Conservation (phyloP, 1,284 basidiomycete genomes). For the Pseudozyma sp. region DNA sequence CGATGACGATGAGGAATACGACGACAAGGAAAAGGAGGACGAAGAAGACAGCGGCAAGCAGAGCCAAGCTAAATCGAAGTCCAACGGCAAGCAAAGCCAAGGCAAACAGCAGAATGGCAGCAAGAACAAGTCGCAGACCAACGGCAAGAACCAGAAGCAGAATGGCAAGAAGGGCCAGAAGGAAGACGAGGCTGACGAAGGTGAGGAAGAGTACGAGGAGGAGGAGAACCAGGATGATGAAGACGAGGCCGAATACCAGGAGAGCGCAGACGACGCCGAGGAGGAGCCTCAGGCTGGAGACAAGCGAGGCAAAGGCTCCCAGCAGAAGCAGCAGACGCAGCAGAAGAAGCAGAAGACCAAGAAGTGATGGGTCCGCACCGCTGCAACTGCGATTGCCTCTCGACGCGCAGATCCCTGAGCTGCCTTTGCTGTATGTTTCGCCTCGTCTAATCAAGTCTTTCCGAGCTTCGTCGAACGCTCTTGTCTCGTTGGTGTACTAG, state of each 20-base stretch:
- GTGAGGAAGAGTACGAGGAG: constrained; percentile 15
- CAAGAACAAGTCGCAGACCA: constrained; percentile 16
- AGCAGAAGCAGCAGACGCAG: constrained; percentile 32
- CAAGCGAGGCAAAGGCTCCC: constrained; percentile 30
- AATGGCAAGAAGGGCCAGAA: constrained; percentile 12
- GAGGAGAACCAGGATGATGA: constrained; percentile 14
- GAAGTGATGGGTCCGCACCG: constrained; percentile 10
- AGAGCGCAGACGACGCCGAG: constrained; percentile 6
- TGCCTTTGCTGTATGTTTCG: neutral
- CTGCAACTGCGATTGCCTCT: neutral
- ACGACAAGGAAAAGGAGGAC: constrained; percentile 19
- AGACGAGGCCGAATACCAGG: constrained; percentile 10
- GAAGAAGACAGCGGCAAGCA: constrained; percentile 10
- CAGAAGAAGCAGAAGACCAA: constrained; percentile 48
- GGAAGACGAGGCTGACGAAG: constrained; percentile 17
- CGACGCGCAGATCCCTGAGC: neutral
- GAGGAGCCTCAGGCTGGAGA: constrained; percentile 27
- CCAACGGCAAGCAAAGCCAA: constrained; percentile 12
- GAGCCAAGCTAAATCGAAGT: constrained; percentile 12
- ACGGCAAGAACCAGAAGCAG: constrained; percentile 10
- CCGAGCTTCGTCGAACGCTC: too few relatives aligned
- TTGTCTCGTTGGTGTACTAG: too few relatives aligned
- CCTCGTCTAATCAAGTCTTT: constrained; percentile 2
- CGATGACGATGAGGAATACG: constrained; percentile 8
- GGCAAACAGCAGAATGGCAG: constrained; percentile 16